Base-by-base conservation (phyloP, 1,139 yeast species). In the Suhomyces ambrosiae region DNA sequence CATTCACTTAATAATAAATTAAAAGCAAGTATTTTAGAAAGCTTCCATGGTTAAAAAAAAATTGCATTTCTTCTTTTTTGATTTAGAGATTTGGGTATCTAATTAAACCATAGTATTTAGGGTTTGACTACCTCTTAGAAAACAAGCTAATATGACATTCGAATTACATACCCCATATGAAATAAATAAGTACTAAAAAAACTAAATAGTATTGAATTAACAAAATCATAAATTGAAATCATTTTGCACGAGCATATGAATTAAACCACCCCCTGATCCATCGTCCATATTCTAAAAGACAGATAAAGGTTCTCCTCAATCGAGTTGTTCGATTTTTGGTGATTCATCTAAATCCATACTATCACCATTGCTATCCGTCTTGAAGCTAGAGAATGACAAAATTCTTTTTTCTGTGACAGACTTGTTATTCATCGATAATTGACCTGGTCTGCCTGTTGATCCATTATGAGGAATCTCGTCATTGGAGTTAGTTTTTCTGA, bases 381-480 rank as follows among this genome's bases (percentile, higher is more conserved):
- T 38, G 18, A 31, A 40, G n/a, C 33, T 30, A 12, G 47, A 38
- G 21, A 46, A 37, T 9, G 48, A 41, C 9, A 16, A 27, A 27
- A 56, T 47, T 11, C 49, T 49, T 38, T 69, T 63, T 30, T 69
- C 75, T 2, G 74, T 68, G 11, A 52, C 58, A 2, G 74, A 65
- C 40, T 72, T 52, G 33, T 50, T 60, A 26, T 49, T 49, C 42
- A 56, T 43, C 3, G 58, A 42, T 29, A 67, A 56, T 39, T 63
- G 66, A 3, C 67, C 68, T 1, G 73, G 73, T 41, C 71, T 55
- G 4, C 19, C 44, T 6, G 32, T 15, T n/a, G 18, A 14, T 6
- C 24, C 35, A n/a, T 47, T 38, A 34, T 42, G 33, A 21, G 51
- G 36, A 31, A 44, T 48, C 12, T 37, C 42, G 25, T 63, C 69